Conservation (phyloP, 2,329 filamentous ascomycete species). For the Monosporascus sp. region DNA sequence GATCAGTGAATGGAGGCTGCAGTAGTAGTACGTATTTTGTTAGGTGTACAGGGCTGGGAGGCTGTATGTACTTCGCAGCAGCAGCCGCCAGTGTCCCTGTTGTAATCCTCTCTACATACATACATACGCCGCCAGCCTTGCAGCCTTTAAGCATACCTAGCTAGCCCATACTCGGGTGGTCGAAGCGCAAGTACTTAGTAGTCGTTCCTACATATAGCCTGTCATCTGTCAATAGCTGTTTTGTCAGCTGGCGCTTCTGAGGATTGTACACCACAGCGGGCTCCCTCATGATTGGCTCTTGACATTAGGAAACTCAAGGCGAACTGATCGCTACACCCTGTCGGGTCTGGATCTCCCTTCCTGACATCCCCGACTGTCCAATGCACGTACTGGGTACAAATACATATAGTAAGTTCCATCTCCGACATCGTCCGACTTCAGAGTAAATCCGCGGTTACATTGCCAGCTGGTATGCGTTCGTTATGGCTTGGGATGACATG, state of each 20-base stretch:
- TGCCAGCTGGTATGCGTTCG: too few species aligned
- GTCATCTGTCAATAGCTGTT: too few species aligned
- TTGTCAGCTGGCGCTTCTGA: too few species aligned
- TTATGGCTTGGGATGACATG: not conserved
- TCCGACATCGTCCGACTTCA: not conserved
- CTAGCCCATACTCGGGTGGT: not conserved
- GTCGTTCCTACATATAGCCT: too few species aligned
- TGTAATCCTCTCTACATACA: too few species aligned
- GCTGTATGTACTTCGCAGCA: not conserved
- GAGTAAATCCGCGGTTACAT: not conserved
- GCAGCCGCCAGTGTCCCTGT: not conserved
- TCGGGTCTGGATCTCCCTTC: not conserved
- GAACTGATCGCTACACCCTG: not conserved
- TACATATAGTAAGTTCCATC: not conserved
- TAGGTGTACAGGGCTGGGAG: too few species aligned
- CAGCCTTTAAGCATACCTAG: conserved; percentile 16
- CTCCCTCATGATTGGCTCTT: not conserved
- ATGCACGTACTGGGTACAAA: too few species aligned
- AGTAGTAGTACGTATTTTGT: too few species aligned
- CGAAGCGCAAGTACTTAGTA: not conserved
- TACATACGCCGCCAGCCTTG: conserved; percentile 29
- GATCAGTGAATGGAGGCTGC: too few species aligned
- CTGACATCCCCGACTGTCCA: too few species aligned
- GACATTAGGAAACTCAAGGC: not conserved
- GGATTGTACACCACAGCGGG: too few species aligned